Evolutionary conservation across 768 basidiomycete genomes (phyloP), one percentile per base, ranked within the genome.

Genomic region (Leccinum arenicola): DNA sequence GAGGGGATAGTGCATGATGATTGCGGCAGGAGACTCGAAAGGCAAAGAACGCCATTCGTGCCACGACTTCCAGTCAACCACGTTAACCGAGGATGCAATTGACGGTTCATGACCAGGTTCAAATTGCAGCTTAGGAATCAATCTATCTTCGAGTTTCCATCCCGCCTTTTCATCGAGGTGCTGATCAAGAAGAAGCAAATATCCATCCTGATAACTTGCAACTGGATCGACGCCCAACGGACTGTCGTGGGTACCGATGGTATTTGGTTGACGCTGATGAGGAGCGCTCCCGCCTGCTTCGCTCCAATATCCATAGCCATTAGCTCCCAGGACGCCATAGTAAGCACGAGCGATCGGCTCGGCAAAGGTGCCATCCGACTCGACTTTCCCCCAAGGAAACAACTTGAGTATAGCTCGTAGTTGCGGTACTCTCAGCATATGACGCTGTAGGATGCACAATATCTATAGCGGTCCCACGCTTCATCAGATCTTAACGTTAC

Each of bases 11-110:
- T 78, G 75, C 63, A 82, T 69, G n/a, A 79, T 68, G 38, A 81
- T 69, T 25, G 74, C 77, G 0, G 77, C 78, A 8, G 78, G 77
- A 21, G 79, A 79, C 25, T 68, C 66, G 40, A 78, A 66, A 36
- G 80, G 74, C 21, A 82, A 64, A 50, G 73, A 70, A 38, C 80
- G 75, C 80, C 80, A 81, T 50, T 72, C 60, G 64, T 81, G 77
- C 69, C 78, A 82, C 25, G 76, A 74, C 33, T 68, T 70, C 81
- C 80, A 82, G 57, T 73, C 76, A 27, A 65, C 61, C 35, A 77
- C 64, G 19, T 73, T 68, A 31, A 55, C 65, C 52, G 70, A 59
- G 60, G 71, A 62, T 63, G 63, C 59, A 12, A 73, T 67, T 33
- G 54, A 52, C 2, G 64, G 71, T 52, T 76, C 73, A 29, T 65